These are phyloP conservation scores for Kuraishia ogatae DNA, from an alignment of 805 yeast genomes.

Conservation along the genomic window DNA sequence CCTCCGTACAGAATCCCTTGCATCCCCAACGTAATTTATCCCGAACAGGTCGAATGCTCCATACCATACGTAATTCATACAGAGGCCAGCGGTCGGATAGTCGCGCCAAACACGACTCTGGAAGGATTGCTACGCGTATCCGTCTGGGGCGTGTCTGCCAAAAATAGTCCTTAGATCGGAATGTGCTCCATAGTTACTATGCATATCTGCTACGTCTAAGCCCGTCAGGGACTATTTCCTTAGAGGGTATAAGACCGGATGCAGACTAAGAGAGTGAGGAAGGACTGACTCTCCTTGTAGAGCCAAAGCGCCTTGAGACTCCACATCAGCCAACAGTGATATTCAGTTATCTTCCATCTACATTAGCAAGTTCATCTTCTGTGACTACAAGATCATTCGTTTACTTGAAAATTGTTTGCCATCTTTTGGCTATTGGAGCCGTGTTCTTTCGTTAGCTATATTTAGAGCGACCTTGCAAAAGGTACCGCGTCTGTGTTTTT, in stretches of 20 bases:
- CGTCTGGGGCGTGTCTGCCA: not conserved
- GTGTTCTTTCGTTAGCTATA: not conserved
- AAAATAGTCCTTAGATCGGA: not conserved
- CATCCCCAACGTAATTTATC: not conserved
- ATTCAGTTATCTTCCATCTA: no score
- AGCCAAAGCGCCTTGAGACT: not conserved
- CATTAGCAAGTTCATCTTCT: no score
- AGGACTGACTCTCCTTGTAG: not conserved
- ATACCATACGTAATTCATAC: not conserved
- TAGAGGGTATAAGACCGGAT: not conserved
- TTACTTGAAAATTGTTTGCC: no score
- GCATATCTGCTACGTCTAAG: not conserved
- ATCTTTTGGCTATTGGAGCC: no score
- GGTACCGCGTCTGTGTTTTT: not conserved
- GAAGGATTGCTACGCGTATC: not conserved
- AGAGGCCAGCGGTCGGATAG: not conserved
- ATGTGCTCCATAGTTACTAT: not conserved
- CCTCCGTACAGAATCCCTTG: no score
- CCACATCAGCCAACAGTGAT: not conserved
- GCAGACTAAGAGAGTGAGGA: not conserved
- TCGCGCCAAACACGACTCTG: not conserved
- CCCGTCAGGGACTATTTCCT: not conserved
- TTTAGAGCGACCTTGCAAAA: not conserved
- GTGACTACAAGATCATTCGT: no score
- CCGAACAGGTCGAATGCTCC: not conserved